Conservation (phyloP, 352 stramenopile species). For the Globisporangium alternatum region DNA sequence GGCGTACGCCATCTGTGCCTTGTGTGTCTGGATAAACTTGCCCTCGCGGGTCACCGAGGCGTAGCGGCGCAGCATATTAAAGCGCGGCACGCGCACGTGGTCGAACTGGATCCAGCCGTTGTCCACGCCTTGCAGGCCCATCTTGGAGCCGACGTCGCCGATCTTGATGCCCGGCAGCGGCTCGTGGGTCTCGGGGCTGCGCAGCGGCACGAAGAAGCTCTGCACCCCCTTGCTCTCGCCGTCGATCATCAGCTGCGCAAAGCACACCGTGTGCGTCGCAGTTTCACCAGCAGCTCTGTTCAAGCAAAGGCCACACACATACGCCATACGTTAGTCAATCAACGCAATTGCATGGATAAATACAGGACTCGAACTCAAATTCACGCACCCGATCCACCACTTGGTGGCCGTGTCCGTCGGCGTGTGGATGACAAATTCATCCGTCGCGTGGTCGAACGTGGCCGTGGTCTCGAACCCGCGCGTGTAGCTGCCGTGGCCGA, state of each 20-base stretch:
- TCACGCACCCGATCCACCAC: slow-evolving; percentile 78
- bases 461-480: slow-evolving; percentile 93
- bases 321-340: not conserved
- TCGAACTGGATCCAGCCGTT: slow-evolving; percentile 78
- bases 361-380: not conserved
- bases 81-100: slow-evolving; percentile 63
- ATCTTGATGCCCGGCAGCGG: slow-evolving; percentile 50
- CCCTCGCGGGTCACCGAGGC: slow-evolving; percentile 58
- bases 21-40: slow-evolving; percentile 38
- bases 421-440: slow-evolving; percentile 95
- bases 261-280: slow-evolving; percentile 1
- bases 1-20: not conserved
- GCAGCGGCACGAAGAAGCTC: slow-evolving; percentile 94
- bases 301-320: not conserved
- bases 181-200: slow-evolving; percentile 75
- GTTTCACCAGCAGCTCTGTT: not conserved
- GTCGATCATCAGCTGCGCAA: not conserved
- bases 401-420: slow-evolving; percentile 94
- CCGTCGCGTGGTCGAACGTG: slow-evolving; percentile 85
- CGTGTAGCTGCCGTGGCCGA: slow-evolving; percentile 89
- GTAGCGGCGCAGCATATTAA: slow-evolving; percentile 75
- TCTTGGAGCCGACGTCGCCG: slow-evolving; percentile 67
- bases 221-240: slow-evolving; percentile 73
- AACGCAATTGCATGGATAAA: not conserved
- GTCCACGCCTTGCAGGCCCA: slow-evolving; percentile 71